Evolutionary conservation across 108 stramenopile species (phyloP).

Genomic region (Nitzschia putrida): DNA sequence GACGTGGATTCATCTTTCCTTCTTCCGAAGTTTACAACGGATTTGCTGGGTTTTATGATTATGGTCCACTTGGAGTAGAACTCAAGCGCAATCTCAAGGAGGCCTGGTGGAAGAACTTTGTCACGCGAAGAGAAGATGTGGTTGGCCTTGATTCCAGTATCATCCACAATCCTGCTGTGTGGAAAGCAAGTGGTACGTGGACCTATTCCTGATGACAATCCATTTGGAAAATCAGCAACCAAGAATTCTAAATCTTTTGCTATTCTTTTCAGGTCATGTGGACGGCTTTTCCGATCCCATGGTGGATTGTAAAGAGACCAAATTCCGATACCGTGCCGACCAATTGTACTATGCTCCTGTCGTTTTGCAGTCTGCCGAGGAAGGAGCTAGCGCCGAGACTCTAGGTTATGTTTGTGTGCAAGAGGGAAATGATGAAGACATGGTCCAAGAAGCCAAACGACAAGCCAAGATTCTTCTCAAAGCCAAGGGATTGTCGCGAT

Average conservation of each 20-base stretch:
- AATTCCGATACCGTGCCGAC: slow-evolving; percentile 93
- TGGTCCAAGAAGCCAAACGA: slow-evolving; percentile 81
- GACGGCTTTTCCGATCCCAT: slow-evolving; percentile 97
- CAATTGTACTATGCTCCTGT: slow-evolving; percentile 86
- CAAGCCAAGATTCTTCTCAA: slow-evolving; percentile 72
- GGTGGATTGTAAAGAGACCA: slow-evolving; percentile 95
- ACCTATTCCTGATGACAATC: not conserved
- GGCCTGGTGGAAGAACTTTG: slow-evolving; percentile 93
- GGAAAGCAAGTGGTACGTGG: slow-evolving; percentile 87
- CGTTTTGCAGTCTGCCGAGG: slow-evolving; percentile 32
- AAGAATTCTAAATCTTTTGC: not conserved
- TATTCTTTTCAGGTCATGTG: slow-evolving; percentile 78
- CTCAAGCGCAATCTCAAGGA: slow-evolving; percentile 90
- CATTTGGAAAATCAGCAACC: not conserved
- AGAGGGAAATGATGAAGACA: slow-evolving; percentile 81
- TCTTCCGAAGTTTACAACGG: slow-evolving; percentile 97
- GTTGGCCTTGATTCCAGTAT: slow-evolving; percentile 93
- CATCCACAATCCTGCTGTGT: slow-evolving; percentile 92
- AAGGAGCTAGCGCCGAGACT: slow-evolving; percentile 23
- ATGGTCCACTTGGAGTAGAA: slow-evolving; percentile 92
- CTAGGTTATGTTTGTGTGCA: slow-evolving; percentile 88
- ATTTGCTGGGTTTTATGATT: slow-evolving; percentile 96
- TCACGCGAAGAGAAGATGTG: slow-evolving; percentile 87
- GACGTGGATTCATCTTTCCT: slow-evolving; percentile 95
- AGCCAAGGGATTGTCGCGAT: slow-evolving; percentile 37